A percentile compares a stretch with the other conserved stretches of the same genome.
Conservation (phyloP, 2,329 filamentous ascomycete species). For the Xylariaceae sp. region DNA sequence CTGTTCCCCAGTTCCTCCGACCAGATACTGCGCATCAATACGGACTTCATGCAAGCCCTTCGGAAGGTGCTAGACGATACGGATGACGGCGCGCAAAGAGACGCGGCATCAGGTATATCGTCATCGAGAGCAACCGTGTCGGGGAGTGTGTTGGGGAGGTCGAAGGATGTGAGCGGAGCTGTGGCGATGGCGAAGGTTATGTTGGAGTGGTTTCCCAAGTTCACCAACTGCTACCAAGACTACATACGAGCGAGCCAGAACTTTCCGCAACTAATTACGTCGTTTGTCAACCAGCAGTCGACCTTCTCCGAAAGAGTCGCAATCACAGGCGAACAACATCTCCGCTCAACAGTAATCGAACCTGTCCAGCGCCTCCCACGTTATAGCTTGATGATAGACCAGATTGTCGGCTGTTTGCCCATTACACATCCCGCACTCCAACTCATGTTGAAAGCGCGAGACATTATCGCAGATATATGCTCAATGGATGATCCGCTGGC, state of each 20-base stretch:
- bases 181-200: slow-evolving; percentile 74
- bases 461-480: slow-evolving; percentile 94
- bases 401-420: slow-evolving; percentile 82
- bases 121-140: slow-evolving; percentile 41
- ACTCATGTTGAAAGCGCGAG: slow-evolving; percentile 78
- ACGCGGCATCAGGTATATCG: slow-evolving; percentile 61
- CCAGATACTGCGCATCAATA: slow-evolving; percentile 76
- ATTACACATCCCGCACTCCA: slow-evolving; percentile 81
- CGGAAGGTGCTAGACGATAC: slow-evolving; percentile 74
- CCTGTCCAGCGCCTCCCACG: slow-evolving; percentile 90
- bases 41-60: slow-evolving; percentile 72
- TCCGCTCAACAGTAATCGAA: slow-evolving; percentile 91
- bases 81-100: slow-evolving; percentile 71
- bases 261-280: slow-evolving; percentile 75
- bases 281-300: slow-evolving; percentile 74
- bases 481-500: slow-evolving; percentile 72
- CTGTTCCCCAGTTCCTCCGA: slow-evolving; percentile 80
- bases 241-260: slow-evolving; percentile 89
- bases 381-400: slow-evolving; percentile 94
- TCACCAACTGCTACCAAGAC: slow-evolving; percentile 84
- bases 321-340: slow-evolving; percentile 80
- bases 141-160: slow-evolving; percentile 43
- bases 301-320: slow-evolving; percentile 78
- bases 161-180: slow-evolving; percentile 72
- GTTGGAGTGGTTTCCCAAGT: slow-evolving; percentile 88